Evolutionary conservation across 139 green algal species (phyloP).

Genomic region (Tetradesmus obliquus): DNA sequence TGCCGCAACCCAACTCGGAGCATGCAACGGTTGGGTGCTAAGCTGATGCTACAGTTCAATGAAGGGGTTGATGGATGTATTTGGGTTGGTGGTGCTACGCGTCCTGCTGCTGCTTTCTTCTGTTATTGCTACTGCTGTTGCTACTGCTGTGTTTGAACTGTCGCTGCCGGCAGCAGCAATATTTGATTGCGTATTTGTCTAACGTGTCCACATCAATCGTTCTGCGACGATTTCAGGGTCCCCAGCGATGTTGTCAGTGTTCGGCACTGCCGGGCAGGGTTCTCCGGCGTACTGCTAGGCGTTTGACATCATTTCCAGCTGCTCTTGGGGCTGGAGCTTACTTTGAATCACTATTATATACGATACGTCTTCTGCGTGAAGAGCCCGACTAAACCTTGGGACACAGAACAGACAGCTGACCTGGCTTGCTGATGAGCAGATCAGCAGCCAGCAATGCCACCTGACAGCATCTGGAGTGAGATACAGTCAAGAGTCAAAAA

Average conservation of each 20-base stretch:
- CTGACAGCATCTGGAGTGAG: background rate
- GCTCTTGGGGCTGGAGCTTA: too few relatives aligned
- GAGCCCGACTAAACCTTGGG: background rate
- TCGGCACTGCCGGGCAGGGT: background rate
- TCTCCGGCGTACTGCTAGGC: background rate
- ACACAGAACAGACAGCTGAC: background rate
- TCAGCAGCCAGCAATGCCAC: background rate
- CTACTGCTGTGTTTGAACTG: background rate
- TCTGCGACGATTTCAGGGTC: too few relatives aligned
- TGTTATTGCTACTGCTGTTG: background rate
- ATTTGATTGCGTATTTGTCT: too few relatives aligned
- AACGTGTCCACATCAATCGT: background rate
- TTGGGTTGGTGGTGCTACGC: too few relatives aligned
- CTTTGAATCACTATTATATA: background rate
- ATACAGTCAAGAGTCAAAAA: background rate
- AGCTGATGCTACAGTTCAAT: too few relatives aligned
- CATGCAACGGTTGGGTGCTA: background rate
- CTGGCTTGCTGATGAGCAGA: background rate
- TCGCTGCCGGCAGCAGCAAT: background rate
- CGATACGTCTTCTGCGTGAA: background rate
- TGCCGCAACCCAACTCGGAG: slow-evolving; percentile 1
- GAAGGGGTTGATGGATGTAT: too few relatives aligned
- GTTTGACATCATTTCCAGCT: too few relatives aligned
- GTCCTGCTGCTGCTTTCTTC: background rate
- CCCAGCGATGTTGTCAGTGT: background rate